These are phyloP conservation scores for Amphirosellinia nigrospora DNA, from an alignment of 495 filamentous ascomycete genomes.

Conservation along the genomic window DNA sequence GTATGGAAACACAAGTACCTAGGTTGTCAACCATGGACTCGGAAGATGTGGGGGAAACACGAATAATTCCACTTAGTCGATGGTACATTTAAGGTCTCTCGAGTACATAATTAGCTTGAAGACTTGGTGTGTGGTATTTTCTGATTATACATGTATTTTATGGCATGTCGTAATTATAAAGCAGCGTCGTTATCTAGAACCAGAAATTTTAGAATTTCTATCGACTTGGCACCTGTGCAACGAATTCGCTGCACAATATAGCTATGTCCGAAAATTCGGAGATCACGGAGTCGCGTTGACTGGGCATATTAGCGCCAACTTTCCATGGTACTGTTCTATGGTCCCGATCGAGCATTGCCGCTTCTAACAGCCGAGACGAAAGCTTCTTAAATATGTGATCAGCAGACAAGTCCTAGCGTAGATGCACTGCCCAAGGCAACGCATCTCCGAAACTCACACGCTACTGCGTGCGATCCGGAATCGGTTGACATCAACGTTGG, in stretches of 20 bases:
- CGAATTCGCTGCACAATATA: neutral
- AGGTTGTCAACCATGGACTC: neutral
- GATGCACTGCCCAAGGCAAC: neutral
- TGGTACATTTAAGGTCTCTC: too few relatives aligned
- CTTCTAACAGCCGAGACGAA: neutral
- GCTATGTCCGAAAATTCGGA: neutral
- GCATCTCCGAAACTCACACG: neutral
- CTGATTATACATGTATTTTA: too few relatives aligned
- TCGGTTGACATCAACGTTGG: neutral
- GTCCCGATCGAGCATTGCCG: neutral
- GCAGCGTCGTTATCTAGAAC: neutral
- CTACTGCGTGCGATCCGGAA: slow-evolving; percentile 7
- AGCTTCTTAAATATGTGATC: neutral
- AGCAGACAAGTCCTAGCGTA: neutral
- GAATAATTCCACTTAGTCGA: neutral
- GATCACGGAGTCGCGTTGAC: neutral
- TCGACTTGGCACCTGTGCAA: neutral
- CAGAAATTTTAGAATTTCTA: neutral
- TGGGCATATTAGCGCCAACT: neutral
- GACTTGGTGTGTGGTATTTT: too few relatives aligned
- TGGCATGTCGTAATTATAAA: neutral
- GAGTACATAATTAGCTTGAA: too few relatives aligned
- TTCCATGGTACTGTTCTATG: neutral
- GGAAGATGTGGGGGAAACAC: neutral
- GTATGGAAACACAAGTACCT: neutral